phyloP scores from a whole-genome alignment of 495 filamentous ascomycete species.

The Tuber umbilicatum region DNA sequence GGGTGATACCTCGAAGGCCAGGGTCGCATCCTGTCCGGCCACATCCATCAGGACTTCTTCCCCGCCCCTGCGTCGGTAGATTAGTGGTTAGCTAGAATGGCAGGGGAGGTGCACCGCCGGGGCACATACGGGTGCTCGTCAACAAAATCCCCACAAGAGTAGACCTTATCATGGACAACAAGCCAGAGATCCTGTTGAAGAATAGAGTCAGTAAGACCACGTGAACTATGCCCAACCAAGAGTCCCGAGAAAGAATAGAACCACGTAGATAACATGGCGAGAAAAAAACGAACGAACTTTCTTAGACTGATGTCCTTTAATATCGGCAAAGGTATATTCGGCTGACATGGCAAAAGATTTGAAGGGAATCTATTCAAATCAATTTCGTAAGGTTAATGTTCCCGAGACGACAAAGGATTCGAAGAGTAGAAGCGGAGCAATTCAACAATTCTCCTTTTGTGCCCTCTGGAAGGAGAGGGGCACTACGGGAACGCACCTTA shows the following conservation, averaged over 20 bases:
- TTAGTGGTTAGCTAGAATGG: constrained; percentile 5
- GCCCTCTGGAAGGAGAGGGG: neutral
- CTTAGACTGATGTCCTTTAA: constrained; percentile 84
- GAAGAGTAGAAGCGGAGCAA: neutral
- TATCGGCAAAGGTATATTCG: constrained; percentile 69
- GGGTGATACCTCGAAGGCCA: constrained; percentile 69
- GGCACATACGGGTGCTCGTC: constrained; percentile 97
- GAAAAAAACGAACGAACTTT: constrained; percentile 47
- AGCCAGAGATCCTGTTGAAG: constrained; percentile 64
- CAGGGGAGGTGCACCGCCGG: constrained; percentile 6
- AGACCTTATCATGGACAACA: constrained; percentile 94
- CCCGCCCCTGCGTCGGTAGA: constrained; percentile 61
- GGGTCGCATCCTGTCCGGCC: constrained; percentile 90
- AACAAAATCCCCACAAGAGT: constrained; percentile 78
- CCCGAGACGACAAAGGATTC: neutral
- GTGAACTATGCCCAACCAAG: constrained; percentile 2
- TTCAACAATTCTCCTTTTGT: neutral
- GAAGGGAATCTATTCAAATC: constrained; percentile 25
- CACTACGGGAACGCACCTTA: neutral
- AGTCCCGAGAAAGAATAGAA: neutral
- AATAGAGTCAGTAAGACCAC: constrained; percentile 1
- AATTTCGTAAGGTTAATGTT: constrained; percentile 16
- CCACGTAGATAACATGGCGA: neutral
- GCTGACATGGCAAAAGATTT: constrained; percentile 31
- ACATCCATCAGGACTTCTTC: constrained; percentile 98